Evolutionary conservation across 2,329 filamentous ascomycete species (phyloP).

Genomic region (Phoma herbarum): DNA sequence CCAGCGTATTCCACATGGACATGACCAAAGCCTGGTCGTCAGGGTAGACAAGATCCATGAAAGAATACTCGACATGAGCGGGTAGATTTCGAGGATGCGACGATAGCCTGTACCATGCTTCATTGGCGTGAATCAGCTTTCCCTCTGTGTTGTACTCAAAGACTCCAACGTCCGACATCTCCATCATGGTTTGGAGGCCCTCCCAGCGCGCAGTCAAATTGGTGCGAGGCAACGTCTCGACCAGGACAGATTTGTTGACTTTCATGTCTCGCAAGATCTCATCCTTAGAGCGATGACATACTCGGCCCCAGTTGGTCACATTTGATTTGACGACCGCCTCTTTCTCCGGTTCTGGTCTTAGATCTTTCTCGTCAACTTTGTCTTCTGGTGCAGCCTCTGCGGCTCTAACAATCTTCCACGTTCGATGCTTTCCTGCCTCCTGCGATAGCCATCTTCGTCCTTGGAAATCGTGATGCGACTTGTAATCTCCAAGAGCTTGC

Average conservation of each 20-base stretch:
- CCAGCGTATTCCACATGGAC: slow-evolving; percentile 42
- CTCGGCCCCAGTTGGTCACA: background rate
- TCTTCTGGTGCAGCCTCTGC: slow-evolving; percentile 1
- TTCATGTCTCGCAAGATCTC: slow-evolving; percentile 17
- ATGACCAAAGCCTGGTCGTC: slow-evolving; percentile 40
- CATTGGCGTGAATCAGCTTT: slow-evolving; percentile 40
- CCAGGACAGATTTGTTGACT: slow-evolving; percentile 6
- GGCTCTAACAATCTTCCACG: slow-evolving; percentile 33
- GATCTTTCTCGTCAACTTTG: background rate
- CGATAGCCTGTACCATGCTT: slow-evolving; percentile 42
- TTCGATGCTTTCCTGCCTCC: slow-evolving; percentile 22
- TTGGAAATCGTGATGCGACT: slow-evolving; percentile 26
- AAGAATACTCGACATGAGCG: slow-evolving; percentile 36
- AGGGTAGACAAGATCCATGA: slow-evolving; percentile 44
- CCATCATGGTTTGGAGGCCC: slow-evolving; percentile 45
- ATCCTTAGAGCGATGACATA: slow-evolving; percentile 22
- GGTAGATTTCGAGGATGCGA: slow-evolving; percentile 33
- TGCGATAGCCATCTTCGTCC: slow-evolving; percentile 30
- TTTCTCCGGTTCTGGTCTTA: background rate
- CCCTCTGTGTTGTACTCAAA: slow-evolving; percentile 43
- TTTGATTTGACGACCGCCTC: slow-evolving; percentile 4
- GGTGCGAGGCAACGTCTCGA: slow-evolving; percentile 18
- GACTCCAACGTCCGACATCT: slow-evolving; percentile 48
- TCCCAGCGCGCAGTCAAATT: slow-evolving; percentile 38
- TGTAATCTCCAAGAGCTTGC: slow-evolving; percentile 30